phyloP scores from a whole-genome alignment of 495 filamentous ascomycete genomes.

The Chaetomium fimeti region DNA sequence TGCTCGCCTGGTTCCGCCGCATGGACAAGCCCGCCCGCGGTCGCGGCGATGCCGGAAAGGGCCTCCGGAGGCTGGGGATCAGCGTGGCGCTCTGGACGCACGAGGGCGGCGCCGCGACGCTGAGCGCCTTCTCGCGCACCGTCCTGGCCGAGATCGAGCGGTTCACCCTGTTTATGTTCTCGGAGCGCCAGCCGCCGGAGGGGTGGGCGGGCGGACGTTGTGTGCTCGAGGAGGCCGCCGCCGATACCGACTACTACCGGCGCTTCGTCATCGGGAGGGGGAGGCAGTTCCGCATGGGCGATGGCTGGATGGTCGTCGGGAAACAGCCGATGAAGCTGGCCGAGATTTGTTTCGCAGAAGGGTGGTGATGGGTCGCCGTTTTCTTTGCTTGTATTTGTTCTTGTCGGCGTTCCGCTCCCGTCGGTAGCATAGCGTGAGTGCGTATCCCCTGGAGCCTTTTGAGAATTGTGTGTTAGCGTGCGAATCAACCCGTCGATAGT shows the following conservation, averaged over 20 bases:
- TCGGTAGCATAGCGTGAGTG: not conserved
- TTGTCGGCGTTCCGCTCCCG: not conserved
- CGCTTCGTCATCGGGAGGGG: conserved; percentile 28
- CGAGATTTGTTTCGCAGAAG: conserved; percentile 29
- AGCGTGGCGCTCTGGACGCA: conserved; percentile 63
- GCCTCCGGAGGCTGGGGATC: conserved; percentile 59
- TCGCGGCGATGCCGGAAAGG: conserved; percentile 31
- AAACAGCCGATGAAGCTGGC: conserved; percentile 29
- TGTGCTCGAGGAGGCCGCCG: conserved; percentile 20
- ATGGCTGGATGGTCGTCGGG: conserved; percentile 34
- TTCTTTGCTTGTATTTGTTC: not conserved
- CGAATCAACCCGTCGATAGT: not conserved
- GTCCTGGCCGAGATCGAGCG: conserved; percentile 33
- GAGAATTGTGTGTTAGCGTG: not conserved
- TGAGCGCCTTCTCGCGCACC: conserved; percentile 30
- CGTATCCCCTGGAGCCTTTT: not conserved
- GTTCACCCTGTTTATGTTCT: conserved; percentile 33
- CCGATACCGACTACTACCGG: conserved; percentile 26
- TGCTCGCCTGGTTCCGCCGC: conserved; percentile 32
- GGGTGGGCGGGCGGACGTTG: conserved; percentile 26
- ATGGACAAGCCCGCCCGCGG: conserved; percentile 5
- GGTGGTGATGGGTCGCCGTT: conserved; percentile 21
- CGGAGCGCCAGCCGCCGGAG: conserved; percentile 27
- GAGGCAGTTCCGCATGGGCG: conserved; percentile 30
- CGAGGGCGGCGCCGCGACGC: conserved; percentile 28